These are phyloP conservation scores for Pseudonitzschia pungens DNA, from an alignment of 108 stramenopile species.

Conservation along the genomic window DNA sequence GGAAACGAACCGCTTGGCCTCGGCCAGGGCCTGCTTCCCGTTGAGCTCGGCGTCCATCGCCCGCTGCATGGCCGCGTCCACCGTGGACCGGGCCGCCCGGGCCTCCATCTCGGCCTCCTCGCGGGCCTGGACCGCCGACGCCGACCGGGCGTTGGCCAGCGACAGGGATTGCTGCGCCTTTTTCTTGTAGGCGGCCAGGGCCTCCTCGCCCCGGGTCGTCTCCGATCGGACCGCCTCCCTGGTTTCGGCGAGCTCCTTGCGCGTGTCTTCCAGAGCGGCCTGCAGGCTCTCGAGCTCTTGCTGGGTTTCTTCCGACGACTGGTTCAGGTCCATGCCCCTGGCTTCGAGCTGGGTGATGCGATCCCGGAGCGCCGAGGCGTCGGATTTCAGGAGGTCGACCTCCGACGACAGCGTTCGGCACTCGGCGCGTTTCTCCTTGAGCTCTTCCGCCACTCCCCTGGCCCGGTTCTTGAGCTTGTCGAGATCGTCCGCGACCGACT, in stretches of 20 bases:
- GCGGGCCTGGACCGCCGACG: constrained; percentile 77
- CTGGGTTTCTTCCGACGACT: constrained; percentile 52
- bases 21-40: constrained; percentile 52
- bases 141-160: constrained; percentile 71
- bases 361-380: constrained; percentile 46
- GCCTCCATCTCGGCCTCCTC: constrained; percentile 88
- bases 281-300: constrained; percentile 48
- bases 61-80: constrained; percentile 68
- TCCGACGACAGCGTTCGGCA: constrained; percentile 58
- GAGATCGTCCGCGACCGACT: constrained; percentile 53
- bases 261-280: constrained; percentile 30
- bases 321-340: constrained; percentile 52
- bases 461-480: constrained; percentile 69
- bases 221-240: constrained; percentile 49
- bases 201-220: constrained; percentile 60
- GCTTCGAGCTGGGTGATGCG: constrained; percentile 52
- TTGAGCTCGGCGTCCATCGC: constrained; percentile 62
- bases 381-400: constrained; percentile 47
- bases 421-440: constrained; percentile 81
- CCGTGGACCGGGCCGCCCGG: constrained; percentile 63
- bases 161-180: constrained; percentile 82
- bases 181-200: constrained; percentile 77
- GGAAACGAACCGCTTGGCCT: constrained; percentile 42
- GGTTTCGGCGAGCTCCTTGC: constrained; percentile 50
- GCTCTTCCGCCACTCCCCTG: constrained; percentile 75